Conservation (phyloP, 208 protist genomes). For the Trypanosoma cruzi region DNA sequence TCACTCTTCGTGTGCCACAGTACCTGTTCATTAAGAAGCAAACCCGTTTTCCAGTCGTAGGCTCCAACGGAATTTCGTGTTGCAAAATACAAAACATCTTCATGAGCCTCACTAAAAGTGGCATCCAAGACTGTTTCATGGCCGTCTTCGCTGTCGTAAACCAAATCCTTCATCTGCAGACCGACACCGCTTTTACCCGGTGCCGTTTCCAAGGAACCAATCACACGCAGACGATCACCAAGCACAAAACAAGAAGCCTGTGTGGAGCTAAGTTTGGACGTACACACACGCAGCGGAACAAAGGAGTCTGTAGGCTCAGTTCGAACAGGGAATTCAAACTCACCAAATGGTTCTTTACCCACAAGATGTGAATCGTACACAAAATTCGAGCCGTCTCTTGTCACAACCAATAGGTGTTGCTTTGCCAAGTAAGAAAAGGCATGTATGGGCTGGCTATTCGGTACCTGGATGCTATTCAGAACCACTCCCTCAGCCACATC, state of each 20-base stretch:
- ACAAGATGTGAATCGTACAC: slow-evolving; percentile 70
- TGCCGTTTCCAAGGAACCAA: slow-evolving; percentile 33
- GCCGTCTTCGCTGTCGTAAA: slow-evolving; percentile 71
- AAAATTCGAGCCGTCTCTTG: slow-evolving; percentile 50
- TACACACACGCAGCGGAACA: slow-evolving; percentile 25
- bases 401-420: slow-evolving; percentile 66
- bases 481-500: slow-evolving; percentile 70
- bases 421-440: slow-evolving; percentile 44
- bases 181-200: neutral
- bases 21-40: slow-evolving; percentile 78
- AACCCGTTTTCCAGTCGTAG: slow-evolving; percentile 78
- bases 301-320: neutral
- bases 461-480: slow-evolving; percentile 49
- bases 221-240: slow-evolving; percentile 66
- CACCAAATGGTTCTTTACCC: slow-evolving; percentile 30
- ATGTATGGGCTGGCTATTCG: slow-evolving; percentile 44
- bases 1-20: slow-evolving; percentile 58
- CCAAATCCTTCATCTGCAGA: slow-evolving; percentile 49
- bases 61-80: slow-evolving; percentile 61
- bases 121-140: slow-evolving; percentile 70
- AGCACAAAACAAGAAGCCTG: slow-evolving; percentile 58
- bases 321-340: slow-evolving; percentile 15
- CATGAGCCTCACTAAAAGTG: slow-evolving; percentile 78
- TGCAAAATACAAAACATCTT: slow-evolving; percentile 79
- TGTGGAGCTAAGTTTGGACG: slow-evolving; percentile 44